Percentiles rank a stretch among this genome's conserved stretches.
These are phyloP conservation scores for Wickerhamiella azymoides DNA, from an alignment of 805 yeast genomes.

Conservation along the genomic window DNA sequence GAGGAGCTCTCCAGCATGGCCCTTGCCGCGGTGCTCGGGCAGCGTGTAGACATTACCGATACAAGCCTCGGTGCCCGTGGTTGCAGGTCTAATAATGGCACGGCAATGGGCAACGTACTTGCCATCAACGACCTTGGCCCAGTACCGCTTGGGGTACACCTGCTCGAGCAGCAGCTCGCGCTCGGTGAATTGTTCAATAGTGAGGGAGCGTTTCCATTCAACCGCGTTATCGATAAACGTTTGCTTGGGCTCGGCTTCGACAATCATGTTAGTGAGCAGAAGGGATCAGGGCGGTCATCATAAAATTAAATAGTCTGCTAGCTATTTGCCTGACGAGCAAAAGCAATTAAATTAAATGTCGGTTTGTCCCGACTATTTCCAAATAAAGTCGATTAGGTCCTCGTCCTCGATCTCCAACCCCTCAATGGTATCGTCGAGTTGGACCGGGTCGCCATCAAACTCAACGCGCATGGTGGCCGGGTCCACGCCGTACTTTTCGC, in stretches of 20 bases:
- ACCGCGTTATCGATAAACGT: conserved; percentile 1
- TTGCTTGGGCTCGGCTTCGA: neutral
- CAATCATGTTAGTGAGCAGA: too few species aligned
- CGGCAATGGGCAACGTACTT: conserved; percentile 32
- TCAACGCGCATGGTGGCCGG: neutral
- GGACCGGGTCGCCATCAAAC: conserved; percentile 3
- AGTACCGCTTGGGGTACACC: conserved; percentile 4
- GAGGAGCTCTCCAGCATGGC: conserved; percentile 42
- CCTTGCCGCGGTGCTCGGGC: conserved; percentile 35
- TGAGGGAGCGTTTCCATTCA: conserved; percentile 3
- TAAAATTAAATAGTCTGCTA: too few species aligned
- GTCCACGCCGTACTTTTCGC: neutral
- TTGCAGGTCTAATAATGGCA: conserved; percentile 28
- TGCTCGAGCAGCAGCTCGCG: conserved; percentile 5
- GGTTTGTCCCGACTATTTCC: neutral
- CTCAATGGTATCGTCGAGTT: neutral
- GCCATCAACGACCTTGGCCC: conserved; percentile 5
- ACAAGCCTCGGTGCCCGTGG: conserved; percentile 18
- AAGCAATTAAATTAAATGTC: neutral
- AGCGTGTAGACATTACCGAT: conserved; percentile 51
- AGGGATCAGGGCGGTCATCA: too few species aligned
- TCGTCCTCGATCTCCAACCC: conserved; percentile 6
- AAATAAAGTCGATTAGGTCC: conserved; percentile 2
- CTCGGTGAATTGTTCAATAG: neutral
- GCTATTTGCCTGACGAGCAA: too few species aligned